These are phyloP conservation scores for Fusarium bactridioides DNA, from an alignment of 2,329 filamentous ascomycete species.

Conservation along the genomic window DNA sequence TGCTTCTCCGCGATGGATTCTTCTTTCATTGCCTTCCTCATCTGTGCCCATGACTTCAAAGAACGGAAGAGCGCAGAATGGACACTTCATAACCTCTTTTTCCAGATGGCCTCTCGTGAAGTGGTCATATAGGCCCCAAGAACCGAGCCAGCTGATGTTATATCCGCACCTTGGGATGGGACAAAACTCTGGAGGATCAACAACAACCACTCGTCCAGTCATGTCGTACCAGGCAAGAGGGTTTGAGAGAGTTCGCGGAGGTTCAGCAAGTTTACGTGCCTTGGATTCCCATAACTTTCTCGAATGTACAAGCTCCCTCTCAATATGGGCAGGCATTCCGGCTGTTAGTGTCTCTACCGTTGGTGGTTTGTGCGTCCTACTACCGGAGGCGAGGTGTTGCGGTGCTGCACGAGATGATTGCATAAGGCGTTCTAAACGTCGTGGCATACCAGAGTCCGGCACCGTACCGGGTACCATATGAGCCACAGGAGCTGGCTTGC, in stretches of 20 bases:
- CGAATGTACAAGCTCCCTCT: background rate
- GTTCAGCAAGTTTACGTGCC: background rate
- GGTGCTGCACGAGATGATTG: background rate
- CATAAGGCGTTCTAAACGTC: background rate
- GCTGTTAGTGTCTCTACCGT: background rate
- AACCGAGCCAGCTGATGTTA: background rate
- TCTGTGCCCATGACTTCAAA: background rate
- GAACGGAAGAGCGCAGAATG: slow-evolving; percentile 30
- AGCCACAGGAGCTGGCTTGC: background rate
- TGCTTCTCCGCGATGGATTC: background rate
- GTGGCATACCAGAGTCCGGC: background rate
- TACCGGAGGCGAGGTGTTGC: background rate
- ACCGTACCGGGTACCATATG: background rate
- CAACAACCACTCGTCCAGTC: background rate
- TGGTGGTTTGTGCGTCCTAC: background rate
- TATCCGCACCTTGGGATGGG: background rate
- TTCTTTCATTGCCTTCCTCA: background rate
- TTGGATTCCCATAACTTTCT: background rate
- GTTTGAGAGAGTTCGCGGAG: slow-evolving; percentile 15
- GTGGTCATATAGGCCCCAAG: slow-evolving; percentile 21
- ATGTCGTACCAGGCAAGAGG: slow-evolving; percentile 29
- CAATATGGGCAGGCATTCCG: background rate
- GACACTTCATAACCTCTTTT: background rate
- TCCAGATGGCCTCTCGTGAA: slow-evolving; percentile 6
- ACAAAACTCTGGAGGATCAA: slow-evolving; percentile 21